phyloP scores from a whole-genome alignment of 192 early-diverging fungal species.

The Phlyctochytrium arcticum region DNA sequence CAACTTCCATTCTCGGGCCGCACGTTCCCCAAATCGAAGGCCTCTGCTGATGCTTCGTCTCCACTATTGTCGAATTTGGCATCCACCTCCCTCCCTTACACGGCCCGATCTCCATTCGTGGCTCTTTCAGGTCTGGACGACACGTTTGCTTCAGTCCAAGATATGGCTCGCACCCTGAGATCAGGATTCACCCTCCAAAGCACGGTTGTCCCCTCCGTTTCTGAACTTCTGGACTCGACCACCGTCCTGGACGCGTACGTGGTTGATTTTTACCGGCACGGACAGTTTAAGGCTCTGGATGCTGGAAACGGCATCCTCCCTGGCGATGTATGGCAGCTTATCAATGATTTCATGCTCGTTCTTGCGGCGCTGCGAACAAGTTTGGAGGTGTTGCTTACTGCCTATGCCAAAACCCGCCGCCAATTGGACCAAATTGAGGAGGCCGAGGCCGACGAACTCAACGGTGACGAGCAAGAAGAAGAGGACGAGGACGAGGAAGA shows the following conservation, averaged over 20 bases:
- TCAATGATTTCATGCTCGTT: slow-evolving; percentile 21
- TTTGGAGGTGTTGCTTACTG: slow-evolving; percentile 1
- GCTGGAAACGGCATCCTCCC: slow-evolving; percentile 18
- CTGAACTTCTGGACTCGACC: not conserved
- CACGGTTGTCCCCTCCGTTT: slow-evolving; percentile 13
- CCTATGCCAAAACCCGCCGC: not conserved
- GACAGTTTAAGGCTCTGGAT: slow-evolving; percentile 17
- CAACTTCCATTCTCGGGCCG: slow-evolving; percentile 4
- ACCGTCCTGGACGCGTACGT: slow-evolving; percentile 22
- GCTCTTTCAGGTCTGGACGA: slow-evolving; percentile 30
- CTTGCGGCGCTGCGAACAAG: not conserved
- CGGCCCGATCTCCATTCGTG: slow-evolving; percentile 25
- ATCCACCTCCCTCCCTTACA: not conserved
- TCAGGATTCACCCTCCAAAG: slow-evolving; percentile 9
- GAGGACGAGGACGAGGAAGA: slow-evolving; percentile 14
- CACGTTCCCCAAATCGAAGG: not conserved
- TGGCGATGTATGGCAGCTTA: slow-evolving; percentile 21
- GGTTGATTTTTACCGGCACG: slow-evolving; percentile 29
- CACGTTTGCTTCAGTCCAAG: slow-evolving; percentile 8
- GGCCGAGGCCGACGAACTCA: not conserved
- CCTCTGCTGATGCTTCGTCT: not conserved
- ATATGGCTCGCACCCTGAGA: slow-evolving; percentile 10
- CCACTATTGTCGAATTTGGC: not conserved
- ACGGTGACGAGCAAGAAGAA: slow-evolving; percentile 6
- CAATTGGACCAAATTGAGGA: not conserved